phyloP scores from a whole-genome alignment of 352 stramenopile genomes.

The Hyaloperonospora arabidopsidis region DNA sequence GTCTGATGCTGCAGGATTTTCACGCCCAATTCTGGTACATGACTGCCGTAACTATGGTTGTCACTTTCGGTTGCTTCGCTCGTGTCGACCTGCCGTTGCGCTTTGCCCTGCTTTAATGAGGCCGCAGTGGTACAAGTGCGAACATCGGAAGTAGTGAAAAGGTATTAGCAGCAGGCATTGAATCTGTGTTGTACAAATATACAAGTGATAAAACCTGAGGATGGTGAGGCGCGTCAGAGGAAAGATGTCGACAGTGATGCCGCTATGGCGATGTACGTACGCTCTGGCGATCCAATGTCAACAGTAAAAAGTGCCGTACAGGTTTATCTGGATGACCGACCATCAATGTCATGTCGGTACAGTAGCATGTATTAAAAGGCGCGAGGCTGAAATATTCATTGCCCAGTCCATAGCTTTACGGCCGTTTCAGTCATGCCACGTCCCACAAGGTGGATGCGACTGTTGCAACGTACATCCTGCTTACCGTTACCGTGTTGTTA shows the following conservation, averaged over 20 bases:
- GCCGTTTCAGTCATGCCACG: constrained; percentile 75
- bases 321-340: constrained; percentile 68
- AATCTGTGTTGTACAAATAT: constrained; percentile 6
- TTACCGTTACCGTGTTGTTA: constrained; percentile 76
- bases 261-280: constrained; percentile 24
- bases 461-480: constrained; percentile 88
- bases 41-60: constrained; percentile 72
- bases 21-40: constrained; percentile 83
- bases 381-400: too few relatives aligned
- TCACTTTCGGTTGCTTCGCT: constrained; percentile 82
- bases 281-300: constrained; percentile 82
- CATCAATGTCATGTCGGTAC: not conserved
- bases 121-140: not conserved
- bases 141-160: not conserved
- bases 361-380: too few relatives aligned
- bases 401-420: constrained; percentile 40
- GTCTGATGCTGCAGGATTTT: constrained; percentile 82
- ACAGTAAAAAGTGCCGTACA: constrained; percentile 92
- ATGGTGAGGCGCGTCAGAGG: constrained; percentile 4
- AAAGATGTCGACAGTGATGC: constrained; percentile 10
- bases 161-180: not conserved
- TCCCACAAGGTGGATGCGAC: constrained; percentile 61
- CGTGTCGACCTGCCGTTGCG: constrained; percentile 58
- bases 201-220: constrained; percentile 20
- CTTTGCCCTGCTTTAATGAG: constrained; percentile 57